These are phyloP conservation scores for Barnettozyma vustinii DNA, from an alignment of 805 yeast species.

Conservation along the genomic window DNA sequence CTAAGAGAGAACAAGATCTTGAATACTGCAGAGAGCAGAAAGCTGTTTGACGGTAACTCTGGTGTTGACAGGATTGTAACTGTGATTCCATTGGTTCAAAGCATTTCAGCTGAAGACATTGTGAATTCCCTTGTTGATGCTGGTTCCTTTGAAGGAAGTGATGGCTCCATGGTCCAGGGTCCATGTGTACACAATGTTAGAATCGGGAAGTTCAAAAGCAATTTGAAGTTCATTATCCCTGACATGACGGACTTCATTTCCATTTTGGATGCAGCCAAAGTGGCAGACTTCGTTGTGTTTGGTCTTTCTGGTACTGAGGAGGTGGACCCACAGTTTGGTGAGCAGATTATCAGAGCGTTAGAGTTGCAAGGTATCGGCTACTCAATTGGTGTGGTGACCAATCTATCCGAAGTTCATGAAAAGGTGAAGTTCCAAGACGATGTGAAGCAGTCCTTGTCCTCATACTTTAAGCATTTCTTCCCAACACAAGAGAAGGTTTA, in stretches of 20 bases:
- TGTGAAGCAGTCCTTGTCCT: conserved; percentile 54
- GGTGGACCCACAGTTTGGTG: conserved; percentile 76
- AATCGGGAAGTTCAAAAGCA: conserved; percentile 67
- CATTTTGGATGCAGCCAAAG: conserved; percentile 79
- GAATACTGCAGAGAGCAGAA: conserved; percentile 52
- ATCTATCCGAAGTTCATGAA: conserved; percentile 59
- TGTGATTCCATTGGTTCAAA: conserved; percentile 71
- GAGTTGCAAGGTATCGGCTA: conserved; percentile 90
- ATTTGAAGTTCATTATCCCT: conserved; percentile 67
- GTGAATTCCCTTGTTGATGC: conserved; percentile 44
- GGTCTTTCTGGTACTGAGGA: conserved; percentile 86
- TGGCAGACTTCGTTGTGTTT: conserved; percentile 84
- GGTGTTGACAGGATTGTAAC: conserved; percentile 86
- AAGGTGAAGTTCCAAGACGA: conserved; percentile 75
- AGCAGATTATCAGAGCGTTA: conserved; percentile 81
- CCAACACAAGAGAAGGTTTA: conserved; percentile 76
- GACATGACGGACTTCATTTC: conserved; percentile 59
- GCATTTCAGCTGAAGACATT: conserved; percentile 53
- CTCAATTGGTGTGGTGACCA: conserved; percentile 72
- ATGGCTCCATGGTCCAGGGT: conserved; percentile 27
- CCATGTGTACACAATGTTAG: conserved; percentile 50
- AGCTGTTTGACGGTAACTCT: conserved; percentile 69
- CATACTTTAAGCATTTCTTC: conserved; percentile 69
- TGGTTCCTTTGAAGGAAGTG: conserved; percentile 28
- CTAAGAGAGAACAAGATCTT: conserved; percentile 65